Evolutionary conservation across 352 stramenopile species (phyloP), one percentile per base, ranked within the genome.

Genomic region (Sclerospora graminicola): DNA sequence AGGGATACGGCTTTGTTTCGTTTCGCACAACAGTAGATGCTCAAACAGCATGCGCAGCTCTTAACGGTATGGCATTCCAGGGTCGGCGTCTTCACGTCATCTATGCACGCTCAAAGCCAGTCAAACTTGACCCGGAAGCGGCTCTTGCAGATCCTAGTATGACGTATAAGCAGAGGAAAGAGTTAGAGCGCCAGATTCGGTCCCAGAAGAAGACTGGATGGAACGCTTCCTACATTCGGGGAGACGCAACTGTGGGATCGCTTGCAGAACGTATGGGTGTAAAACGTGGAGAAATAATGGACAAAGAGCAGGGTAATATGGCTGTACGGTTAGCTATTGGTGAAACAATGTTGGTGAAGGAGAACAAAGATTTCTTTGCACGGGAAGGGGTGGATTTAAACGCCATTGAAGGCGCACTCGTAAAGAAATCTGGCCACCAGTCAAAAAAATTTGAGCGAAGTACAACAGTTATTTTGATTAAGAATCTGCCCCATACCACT

Each of bases 351-450:
- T 78, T 99, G 13, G 89, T 99, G 32, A 86, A 97, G 61, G 94
- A 99, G 50, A 99, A 98, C 73, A 94, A 97, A 53, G 69, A 97
- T 34, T 99, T 97, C 53, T 98, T 99, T 54, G 70, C 82, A 6
- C 63, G 89, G 8, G 68, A 98, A 65, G 94, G 94, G 27, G 80
- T 99, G 20, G 86, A 98, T 50, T 65, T 99, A 36, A 82, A 94
- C 20, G 84, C 82, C 15, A 82, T 98, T 57, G 91, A 98, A 51
- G 76, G 77, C 24, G 65, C 74, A 11, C 61, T 95, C 11, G 56
- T 78, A 21, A 82, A 85, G 50, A 72, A 74, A 30, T 51, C 53
- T 16, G 61, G 42, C 29, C 60, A 59, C 44, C 63, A 69, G 40
- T 51, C 59, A 4, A 69, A 65, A 37, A 88, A 83, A 42, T 66